Evolutionary conservation across 306 rosid species (phyloP).

Genomic region (Cicer judaicum): DNA sequence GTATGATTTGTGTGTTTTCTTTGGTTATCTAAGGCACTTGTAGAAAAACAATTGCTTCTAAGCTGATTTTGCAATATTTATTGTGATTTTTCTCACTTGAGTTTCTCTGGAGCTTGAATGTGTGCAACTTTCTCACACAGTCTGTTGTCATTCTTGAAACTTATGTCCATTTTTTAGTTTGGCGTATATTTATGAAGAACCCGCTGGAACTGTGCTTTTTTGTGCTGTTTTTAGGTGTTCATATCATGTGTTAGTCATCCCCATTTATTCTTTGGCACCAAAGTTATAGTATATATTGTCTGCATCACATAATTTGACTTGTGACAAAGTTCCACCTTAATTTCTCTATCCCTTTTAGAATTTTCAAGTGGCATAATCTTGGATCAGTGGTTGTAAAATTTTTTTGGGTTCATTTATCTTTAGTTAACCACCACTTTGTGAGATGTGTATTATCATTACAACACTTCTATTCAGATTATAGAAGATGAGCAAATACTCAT

Average conservation of each 20-base stretch:
- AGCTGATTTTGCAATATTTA: constrained; percentile 17
- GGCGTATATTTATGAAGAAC: constrained; percentile 1
- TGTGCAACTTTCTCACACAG: constrained; percentile 2
- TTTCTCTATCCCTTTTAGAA: not conserved
- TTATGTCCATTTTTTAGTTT: constrained; percentile 26
- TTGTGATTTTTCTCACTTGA: constrained; percentile 17
- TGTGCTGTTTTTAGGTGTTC: constrained; percentile 5
- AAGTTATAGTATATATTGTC: constrained; percentile 3
- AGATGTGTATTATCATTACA: constrained; percentile 13
- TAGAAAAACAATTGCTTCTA: not conserved
- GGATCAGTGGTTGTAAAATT: constrained; percentile 27
- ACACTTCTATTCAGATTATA: constrained; percentile 34
- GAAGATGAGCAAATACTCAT: constrained; percentile 7
- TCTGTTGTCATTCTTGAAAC: constrained; percentile 28
- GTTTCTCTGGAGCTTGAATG: constrained; percentile 25
- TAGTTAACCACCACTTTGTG: constrained; percentile 10
- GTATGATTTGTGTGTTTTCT: constrained; percentile 49
- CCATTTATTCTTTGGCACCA: constrained; percentile 24
- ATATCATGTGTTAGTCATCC: constrained; percentile 2
- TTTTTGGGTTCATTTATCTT: constrained; percentile 16
- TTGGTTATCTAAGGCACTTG: constrained; percentile 8
- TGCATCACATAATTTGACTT: constrained; percentile 9
- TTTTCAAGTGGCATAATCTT: constrained; percentile 29
- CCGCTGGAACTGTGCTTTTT: not conserved
- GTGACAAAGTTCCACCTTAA: constrained; percentile 10